Evolutionary conservation across 2,329 filamentous ascomycete genomes (phyloP), one percentile per base, ranked within the genome.

Genomic region (Sclerotinia minor): DNA sequence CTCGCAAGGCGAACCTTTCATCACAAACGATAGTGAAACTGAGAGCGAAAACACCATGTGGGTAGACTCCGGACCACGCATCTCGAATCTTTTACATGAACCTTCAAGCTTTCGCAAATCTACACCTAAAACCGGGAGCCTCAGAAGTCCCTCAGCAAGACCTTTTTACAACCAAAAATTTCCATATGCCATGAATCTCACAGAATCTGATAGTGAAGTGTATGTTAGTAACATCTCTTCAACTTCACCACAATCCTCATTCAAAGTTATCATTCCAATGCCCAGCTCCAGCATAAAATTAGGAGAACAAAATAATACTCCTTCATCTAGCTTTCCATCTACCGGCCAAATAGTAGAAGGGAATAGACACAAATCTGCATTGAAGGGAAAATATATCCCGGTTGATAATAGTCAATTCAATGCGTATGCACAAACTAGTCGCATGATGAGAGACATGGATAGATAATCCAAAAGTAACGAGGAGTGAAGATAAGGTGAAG

Each of bases 371-470:
- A 9, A 0, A 26, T 19, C 45, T 9, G 55, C 45, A n/a, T 15
- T 35, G 13, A 44, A 26, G n/a, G 50, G 11, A 41, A 52, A 49
- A 38, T 74, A 74, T 55, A 58, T 70, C 1, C 71, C 72, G 2
- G 72, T 72, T n/a, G 69, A 74, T 58, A 75, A 74, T 59, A 67
- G 63, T 15, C 53, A 26, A 3, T 69, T 73, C 47, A 29, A 32
- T 13, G 67, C 69, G 5, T 74, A 75, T 65, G 68, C 67, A 35
- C 60, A 70, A 45, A 73, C 73, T 8, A 45, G 69, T 41, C 26
- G 29, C 5, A 54, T 63, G 15, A 69, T 71, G 65, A 64, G 54
- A 15, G n/a, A 29, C n/a, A 41, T 38, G 19, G 61, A 3, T n/a
- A 35, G 19, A 50, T 29, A 67, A 24, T 15, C 65, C 50, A 41